Evolutionary conservation across 805 yeast genomes (phyloP), one percentile per base, ranked within the genome.

Genomic region (Candida coleopterorum): DNA sequence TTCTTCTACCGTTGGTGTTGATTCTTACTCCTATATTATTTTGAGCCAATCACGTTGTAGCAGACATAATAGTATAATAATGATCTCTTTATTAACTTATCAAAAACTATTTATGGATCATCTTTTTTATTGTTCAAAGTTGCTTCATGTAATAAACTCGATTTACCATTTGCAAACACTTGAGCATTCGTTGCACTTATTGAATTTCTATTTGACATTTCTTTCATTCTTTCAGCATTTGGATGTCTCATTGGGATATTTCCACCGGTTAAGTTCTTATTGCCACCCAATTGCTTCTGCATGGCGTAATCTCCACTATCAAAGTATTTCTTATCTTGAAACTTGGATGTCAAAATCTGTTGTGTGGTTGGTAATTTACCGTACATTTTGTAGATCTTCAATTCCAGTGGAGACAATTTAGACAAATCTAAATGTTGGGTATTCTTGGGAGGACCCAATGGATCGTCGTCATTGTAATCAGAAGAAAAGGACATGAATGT

Each of bases 261-360:
- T 9, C 62, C 65, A 15, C 58, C 53, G 6, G 52, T 53, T 12
- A 46, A 34, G 17, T 32, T 32, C 4, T 9, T 4, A 12, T 12
- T 21, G 6, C 34, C 34, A 6, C 27, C 27, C 22, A 60, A 47
- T 47, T 66, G 74, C 40, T 67, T 67, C 39, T 79, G 84, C 73
- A 88, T 74, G 9, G 96, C 96, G 58, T 88, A 88, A 60, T 88
- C 97, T 8, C 96, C 96, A 43, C 94, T 83, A 54, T 88, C 97
- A 52, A 88, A 89, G 59, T 84, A 88, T 64, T 87, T 89, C 50
- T 95, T 77, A 45, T 88, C 96, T 59, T 84, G 85, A 49, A 85
- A 64, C 55, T 83, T 85, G 43, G 81, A 76, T 35, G 82, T 72
- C 35, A 88, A 68, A 15, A 88, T 67, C 44, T 87, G 95, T 39